Percentiles rank a stretch among this genome's conserved stretches.
These are phyloP conservation scores for Pseudoneurospora amorphoporcata DNA, from an alignment of 495 filamentous ascomycete genomes.

Conservation along the genomic window DNA sequence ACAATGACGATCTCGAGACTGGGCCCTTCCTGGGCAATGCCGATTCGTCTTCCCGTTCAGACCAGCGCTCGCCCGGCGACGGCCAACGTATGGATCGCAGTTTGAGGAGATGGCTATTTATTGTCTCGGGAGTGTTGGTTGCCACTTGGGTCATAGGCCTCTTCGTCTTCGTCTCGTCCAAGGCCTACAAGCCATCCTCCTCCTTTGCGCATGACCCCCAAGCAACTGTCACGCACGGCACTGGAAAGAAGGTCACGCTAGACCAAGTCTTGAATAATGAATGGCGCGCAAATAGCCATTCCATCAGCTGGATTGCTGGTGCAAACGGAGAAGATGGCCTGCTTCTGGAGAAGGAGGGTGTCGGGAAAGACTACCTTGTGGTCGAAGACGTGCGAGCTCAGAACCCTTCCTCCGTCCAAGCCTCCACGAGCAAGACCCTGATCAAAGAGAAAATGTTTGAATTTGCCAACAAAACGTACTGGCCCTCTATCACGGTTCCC, in stretches of 20 bases:
- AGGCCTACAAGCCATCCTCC: conserved; percentile 53
- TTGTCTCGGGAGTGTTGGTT: conserved; percentile 54
- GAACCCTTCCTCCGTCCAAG: conserved; percentile 25
- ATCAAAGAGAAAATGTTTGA: conserved; percentile 60
- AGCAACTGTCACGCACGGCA: conserved; percentile 51
- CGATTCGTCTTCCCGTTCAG: not conserved
- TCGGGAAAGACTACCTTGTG: conserved; percentile 59
- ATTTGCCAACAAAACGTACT: conserved; percentile 42
- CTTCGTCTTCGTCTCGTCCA: conserved; percentile 56
- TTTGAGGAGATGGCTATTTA: conserved; percentile 55
- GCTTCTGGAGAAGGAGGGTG: conserved; percentile 53
- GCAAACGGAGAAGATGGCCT: conserved; percentile 80
- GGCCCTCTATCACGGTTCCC: conserved; percentile 53
- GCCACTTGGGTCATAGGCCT: conserved; percentile 76
- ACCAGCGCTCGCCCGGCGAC: conserved; percentile 7
- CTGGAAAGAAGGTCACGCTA: conserved; percentile 69
- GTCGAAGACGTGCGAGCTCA: conserved; percentile 73
- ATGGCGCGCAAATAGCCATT: conserved; percentile 60
- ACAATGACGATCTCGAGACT: conserved; percentile 33
- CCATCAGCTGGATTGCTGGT: conserved; percentile 80
- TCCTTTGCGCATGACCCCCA: conserved; percentile 55
- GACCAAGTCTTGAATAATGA: conserved; percentile 64
- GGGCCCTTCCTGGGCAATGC: conserved; percentile 32
- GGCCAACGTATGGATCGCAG: conserved; percentile 46
- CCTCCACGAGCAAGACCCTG: conserved; percentile 48